These are phyloP conservation scores for Tetrapyrgos nigripes DNA, from an alignment of 1,284 basidiomycete genomes.

Conservation along the genomic window DNA sequence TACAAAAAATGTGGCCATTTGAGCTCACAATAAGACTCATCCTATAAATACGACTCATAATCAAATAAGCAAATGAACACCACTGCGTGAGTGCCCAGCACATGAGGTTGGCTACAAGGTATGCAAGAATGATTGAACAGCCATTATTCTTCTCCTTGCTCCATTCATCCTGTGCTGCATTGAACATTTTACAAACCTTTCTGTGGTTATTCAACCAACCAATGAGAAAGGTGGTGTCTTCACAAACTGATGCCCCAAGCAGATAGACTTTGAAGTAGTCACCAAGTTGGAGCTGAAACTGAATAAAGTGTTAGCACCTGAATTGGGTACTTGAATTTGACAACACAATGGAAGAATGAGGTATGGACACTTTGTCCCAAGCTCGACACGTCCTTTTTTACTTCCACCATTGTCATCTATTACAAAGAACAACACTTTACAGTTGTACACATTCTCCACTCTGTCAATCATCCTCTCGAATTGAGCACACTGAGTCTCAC, in stretches of 20 bases:
- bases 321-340: slow-evolving; percentile 17
- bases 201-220: slow-evolving; percentile 8
- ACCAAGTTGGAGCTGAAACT: slow-evolving; percentile 8
- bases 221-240: slow-evolving; percentile 3
- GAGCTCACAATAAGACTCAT: too few relatives aligned
- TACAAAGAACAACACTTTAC: slow-evolving; percentile 12
- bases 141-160: neutral
- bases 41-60: too few relatives aligned
- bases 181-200: neutral
- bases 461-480: slow-evolving; percentile 16
- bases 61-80: slow-evolving; percentile 15
- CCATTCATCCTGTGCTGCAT: slow-evolving; percentile 4
- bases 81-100: slow-evolving; percentile 23
- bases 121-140: slow-evolving; percentile 7
- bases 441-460: slow-evolving; percentile 11
- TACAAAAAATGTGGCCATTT: too few relatives aligned
- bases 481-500: slow-evolving; percentile 1
- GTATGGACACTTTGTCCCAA: slow-evolving; percentile 12
- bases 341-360: slow-evolving; percentile 20
- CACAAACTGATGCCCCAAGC: too few relatives aligned
- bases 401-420: slow-evolving; percentile 21
- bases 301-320: neutral
- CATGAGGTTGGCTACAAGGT: slow-evolving; percentile 20
- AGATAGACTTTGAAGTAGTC: slow-evolving; percentile 7
- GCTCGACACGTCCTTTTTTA: slow-evolving; percentile 17